These are phyloP conservation scores for Stevia rebaudiana DNA, from an alignment of 140 eudicot species.

Conservation along the genomic window DNA sequence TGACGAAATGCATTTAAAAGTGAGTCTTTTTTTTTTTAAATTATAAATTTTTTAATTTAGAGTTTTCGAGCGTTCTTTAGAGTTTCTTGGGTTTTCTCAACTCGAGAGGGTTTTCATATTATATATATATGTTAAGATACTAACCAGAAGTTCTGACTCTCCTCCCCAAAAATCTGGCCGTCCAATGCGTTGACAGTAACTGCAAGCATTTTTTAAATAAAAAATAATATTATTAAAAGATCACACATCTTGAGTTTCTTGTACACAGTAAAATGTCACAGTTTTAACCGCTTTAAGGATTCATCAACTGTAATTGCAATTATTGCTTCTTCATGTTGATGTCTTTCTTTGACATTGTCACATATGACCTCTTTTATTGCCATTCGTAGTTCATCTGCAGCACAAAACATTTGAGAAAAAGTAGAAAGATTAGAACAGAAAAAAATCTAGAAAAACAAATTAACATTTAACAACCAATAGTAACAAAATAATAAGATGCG, in stretches of 20 bases:
- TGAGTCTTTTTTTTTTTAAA: no score
- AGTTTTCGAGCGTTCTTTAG: no score
- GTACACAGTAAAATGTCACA: not conserved
- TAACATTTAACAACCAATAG: not conserved
- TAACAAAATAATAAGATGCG: not conserved
- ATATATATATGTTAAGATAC: conserved; percentile 22
- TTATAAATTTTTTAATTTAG: no score
- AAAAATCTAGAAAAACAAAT: not conserved
- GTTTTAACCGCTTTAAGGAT: conserved; percentile 66
- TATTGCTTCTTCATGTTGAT: conserved; percentile 66
- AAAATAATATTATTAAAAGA: conserved; percentile 1
- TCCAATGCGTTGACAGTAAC: conserved; percentile 93
- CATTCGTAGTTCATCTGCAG: conserved; percentile 76
- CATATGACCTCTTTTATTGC: conserved; percentile 94
- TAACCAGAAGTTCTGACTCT: conserved; percentile 90
- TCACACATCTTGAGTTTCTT: conserved; percentile 2
- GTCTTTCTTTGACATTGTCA: conserved; percentile 55
- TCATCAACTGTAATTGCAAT: conserved; percentile 90
- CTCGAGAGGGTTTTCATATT: no score
- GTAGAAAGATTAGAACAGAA: not conserved
- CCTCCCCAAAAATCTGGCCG: conserved; percentile 98
- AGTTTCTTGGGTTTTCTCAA: no score
- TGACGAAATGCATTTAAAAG: no score
- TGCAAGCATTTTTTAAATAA: conserved; percentile 17
- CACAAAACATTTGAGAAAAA: not conserved